phyloP scores from a whole-genome alignment of 1,284 basidiomycete species.

The Irpex lacteus region DNA sequence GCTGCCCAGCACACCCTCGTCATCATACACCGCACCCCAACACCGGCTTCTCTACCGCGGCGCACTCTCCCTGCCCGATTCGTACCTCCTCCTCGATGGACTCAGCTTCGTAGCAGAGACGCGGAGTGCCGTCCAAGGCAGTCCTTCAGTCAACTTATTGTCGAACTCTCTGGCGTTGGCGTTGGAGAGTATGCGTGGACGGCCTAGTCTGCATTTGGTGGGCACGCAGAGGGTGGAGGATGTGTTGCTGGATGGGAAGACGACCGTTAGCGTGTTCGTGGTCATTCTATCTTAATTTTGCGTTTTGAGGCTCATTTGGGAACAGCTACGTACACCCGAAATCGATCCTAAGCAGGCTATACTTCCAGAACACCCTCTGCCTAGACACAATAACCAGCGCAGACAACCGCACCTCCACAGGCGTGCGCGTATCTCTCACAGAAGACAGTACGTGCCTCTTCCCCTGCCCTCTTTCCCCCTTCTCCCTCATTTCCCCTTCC shows the following conservation, averaged over 20 bases:
- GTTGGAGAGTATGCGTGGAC: constrained; percentile 77
- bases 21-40: not conserved
- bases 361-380: constrained; percentile 71
- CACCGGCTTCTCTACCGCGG: constrained; percentile 71
- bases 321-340: constrained; percentile 66
- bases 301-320: too few relatives aligned
- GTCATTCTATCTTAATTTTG: too few relatives aligned
- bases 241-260: constrained; percentile 57
- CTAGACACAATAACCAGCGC: constrained; percentile 41
- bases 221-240: constrained; percentile 51
- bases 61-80: constrained; percentile 71
- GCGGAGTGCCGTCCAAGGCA: constrained; percentile 30
- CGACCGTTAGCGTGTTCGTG: constrained; percentile 61
- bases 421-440: constrained; percentile 66
- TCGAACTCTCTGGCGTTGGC: constrained; percentile 69
- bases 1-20: not conserved
- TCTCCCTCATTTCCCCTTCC: too few relatives aligned
- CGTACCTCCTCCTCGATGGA: constrained; percentile 67
- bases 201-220: constrained; percentile 58
- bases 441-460: constrained; percentile 50
- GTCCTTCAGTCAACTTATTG: constrained; percentile 38
- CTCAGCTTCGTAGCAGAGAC: constrained; percentile 58
- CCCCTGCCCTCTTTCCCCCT: too few relatives aligned
- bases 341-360: constrained; percentile 57
- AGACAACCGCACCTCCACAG: constrained; percentile 39